Evolutionary conservation across 1,284 basidiomycete species (phyloP), one percentile per base, ranked within the genome.

Genomic region (Agaricales sp.): DNA sequence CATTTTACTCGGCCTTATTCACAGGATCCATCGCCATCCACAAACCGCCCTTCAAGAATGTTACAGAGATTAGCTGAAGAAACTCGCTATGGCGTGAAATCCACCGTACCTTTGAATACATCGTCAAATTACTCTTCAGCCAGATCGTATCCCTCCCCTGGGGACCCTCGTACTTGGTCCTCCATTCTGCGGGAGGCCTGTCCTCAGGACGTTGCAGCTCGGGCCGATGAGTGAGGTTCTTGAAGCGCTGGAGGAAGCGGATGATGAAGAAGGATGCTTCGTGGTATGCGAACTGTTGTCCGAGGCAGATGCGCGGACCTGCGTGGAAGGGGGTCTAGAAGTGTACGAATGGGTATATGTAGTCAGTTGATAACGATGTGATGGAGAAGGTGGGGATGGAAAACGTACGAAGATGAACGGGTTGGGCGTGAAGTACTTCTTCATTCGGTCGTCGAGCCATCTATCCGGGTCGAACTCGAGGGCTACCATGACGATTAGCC

Each of bases 391-490:
- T 43, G 8, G 41, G 41, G 20, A 19, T 43, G 41, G 13, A 43
- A 16, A 19, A 43, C n/a, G 8, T 11, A 43, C 46, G 53, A 63
- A 64, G 43, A 63, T 58, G 54, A 59, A 63, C 1, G 61, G 62
- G 44, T 60, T 64, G n/a, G 55, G 50, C 3, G 54, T 58, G 24
- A 61, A 46, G 44, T 60, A 57, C 43, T 55, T 57, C 24, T 54
- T 47, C 12, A 60, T 35, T 8, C 61, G 51, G 3, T 60, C 59
- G 45, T 60, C 59, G 24, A 64, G 43, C 55, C 60, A 64, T 19
- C 66, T 59, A 26, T 63, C 57, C 2, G 66, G 66, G 46, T 65
- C 61, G 50, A 66, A 68, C 44, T 55, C 49, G 13, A 57, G 52
- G 11, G 65, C 59, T 61, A 46, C 18, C 23, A 26, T 43, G 20